Evolutionary conservation across 2,329 filamentous ascomycete species (phyloP), one percentile per base, ranked within the genome.

Genomic region (Pseudovirgaria hyperparasitica): DNA sequence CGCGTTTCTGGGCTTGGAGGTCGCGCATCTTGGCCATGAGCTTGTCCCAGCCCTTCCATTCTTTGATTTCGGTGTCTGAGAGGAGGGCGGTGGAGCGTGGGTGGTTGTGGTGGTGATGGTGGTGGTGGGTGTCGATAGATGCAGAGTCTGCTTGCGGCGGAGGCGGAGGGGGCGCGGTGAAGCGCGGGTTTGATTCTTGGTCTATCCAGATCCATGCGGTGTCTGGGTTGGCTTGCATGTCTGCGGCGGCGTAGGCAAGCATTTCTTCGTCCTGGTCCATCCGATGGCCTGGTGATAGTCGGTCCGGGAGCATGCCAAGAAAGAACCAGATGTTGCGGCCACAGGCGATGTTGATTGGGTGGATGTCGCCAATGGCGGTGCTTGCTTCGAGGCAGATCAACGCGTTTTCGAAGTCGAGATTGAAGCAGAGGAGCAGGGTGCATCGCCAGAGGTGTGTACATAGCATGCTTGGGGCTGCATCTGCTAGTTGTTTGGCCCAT

Each of bases 391-490:
- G 65, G 39, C 86, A 84, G 3, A 72, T 70, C 8, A 76, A 55
- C 1, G 87, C 86, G 2, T 75, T 67, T 4, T 77, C 70, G 45
- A 77, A 80, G 27, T 82, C 76, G 22, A 76, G 76, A 1, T 72
- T 70, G 27, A 92, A 71, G 13, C 87, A 69, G 4, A 94, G 62
- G 30, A 94, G 74, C 1, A 96, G 65, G 2, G 80, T 68, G 44
- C 80, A 92, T 13, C 87, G 78, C 72, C 92, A 94, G 23, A 93
- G 65, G 48, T 96, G 90, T 9, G 72, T 74, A 30, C 82, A 80
- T 6, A 92, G 63, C 39, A 87, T 70, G 4, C 78, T 72, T 2
- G 78, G 82, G 3, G 82, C 74, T 8, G 75, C 71, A 18, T 74
- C 70, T 4, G 71, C 67, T 2, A 85, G 60, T 7, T 69, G 63